Conservation (phyloP, 1,139 yeast species). For the Nakaseomyces glabratus region DNA sequence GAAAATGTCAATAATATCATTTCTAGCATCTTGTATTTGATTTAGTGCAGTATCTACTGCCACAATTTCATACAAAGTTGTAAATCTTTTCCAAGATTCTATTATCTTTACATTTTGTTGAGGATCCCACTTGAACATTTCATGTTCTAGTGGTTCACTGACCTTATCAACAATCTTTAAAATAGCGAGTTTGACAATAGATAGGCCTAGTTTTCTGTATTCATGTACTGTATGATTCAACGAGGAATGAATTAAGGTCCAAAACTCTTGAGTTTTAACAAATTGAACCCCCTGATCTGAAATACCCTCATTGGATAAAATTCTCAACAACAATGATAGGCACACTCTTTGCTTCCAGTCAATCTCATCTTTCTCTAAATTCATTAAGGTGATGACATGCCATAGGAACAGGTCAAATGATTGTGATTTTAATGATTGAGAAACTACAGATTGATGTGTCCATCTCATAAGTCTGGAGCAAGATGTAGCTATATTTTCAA, state of each 20-base stretch:
- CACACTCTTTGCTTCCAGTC: slow-evolving; percentile 38
- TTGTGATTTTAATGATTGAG: slow-evolving; percentile 9
- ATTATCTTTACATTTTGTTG: slow-evolving; percentile 31
- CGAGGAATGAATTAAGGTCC: slow-evolving; percentile 52
- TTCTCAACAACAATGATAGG: slow-evolving; percentile 49
- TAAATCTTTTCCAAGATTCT: slow-evolving; percentile 61
- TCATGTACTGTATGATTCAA: slow-evolving; percentile 54
- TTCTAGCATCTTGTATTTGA: slow-evolving; percentile 72
- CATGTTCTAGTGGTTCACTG: slow-evolving; percentile 33
- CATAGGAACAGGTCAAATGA: slow-evolving; percentile 34
- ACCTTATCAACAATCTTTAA: slow-evolving; percentile 26
- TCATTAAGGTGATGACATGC: slow-evolving; percentile 38
- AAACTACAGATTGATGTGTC: slow-evolving; percentile 15
- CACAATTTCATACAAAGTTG: slow-evolving; percentile 68
- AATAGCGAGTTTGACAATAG: slow-evolving; percentile 56
- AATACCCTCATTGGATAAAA: slow-evolving; percentile 29
- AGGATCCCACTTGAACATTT: slow-evolving; percentile 43
- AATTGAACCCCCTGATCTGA: slow-evolving; percentile 32
- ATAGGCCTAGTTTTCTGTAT: slow-evolving; percentile 60
- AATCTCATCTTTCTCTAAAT: slow-evolving; percentile 19
- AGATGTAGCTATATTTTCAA: slow-evolving; percentile 14
- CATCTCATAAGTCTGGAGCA: slow-evolving; percentile 24
- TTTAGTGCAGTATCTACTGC: slow-evolving; percentile 82
- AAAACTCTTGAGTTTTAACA: slow-evolving; percentile 40
- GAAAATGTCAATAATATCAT: slow-evolving; percentile 52